Base-by-base conservation (phyloP, 2,329 filamentous ascomycete species). In the Calonectria fujianensis region DNA sequence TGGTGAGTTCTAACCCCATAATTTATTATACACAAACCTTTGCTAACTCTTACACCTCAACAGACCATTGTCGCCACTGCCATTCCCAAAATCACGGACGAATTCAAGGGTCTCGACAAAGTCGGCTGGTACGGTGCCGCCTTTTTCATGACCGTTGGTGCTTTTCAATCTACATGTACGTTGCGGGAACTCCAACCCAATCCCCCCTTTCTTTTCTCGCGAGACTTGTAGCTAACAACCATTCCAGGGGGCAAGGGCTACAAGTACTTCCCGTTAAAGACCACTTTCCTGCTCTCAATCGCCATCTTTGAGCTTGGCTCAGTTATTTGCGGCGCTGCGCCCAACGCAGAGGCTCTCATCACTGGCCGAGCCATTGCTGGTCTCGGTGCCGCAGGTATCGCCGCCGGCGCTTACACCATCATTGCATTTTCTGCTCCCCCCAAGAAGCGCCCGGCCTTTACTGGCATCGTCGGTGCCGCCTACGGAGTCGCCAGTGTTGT, bases 121-220 rank as follows among this genome's bases (percentile, higher is more conserved):
- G 87, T 91, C 16, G 88, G 89, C 29, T 93, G 91, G 91, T 93
- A 93, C 77, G 90, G 89, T 2, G 86, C 89, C 20, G 89, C 89
- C 52, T 91, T 88, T 77, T 89, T 90, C 81, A 84, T 90, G 77
- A 88, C 87, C 2, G 80, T 88, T 37, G 88, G 85, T 13, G 84
- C 83, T 72, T 85, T 87, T 78, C 87, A 88, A 79, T 86, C 86
- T 54, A 84, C 85, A 20, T 88, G 85, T 85, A 82, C 74, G 83
- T 79, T 31, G 7, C 20, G 35, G 14, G 27, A 63, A 48, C 10
- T 13, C 35, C 24, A 14, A 51, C 13, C 6, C 57, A 61, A 16
- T 24, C 10, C 31, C 80, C 54, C 65, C 18, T n/a, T 31, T 68
- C 24, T 31, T 68, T 27, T 45, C 27, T 76, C 16, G 10, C 16